Base-by-base conservation (phyloP, 2,329 filamentous ascomycete genomes). In the Fusarium ramigenum region DNA sequence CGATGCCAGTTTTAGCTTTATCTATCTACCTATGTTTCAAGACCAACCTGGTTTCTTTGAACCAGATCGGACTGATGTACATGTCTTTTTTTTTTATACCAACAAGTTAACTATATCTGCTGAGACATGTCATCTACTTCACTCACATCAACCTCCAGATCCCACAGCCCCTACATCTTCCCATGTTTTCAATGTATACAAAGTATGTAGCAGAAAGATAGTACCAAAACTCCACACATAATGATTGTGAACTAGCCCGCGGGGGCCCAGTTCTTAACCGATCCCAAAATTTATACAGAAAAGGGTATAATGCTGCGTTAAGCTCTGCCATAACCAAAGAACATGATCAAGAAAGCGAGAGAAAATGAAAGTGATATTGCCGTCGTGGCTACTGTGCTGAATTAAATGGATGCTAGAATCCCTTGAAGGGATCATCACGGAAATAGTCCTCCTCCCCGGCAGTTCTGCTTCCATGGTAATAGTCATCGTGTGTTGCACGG, bases 361-460 rank as follows among this genome's bases (percentile, higher is more conserved):
- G 60, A 63, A 56, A 76, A 77, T 65, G 39, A 46, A 57, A 63
- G 36, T 59, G 14, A 60, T 47, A 25, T 34, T 43, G 59, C 69
- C 61, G 58, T 71, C 15, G 54, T 63, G 60, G 64, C 54, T 47
- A 49, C 36, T 52, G 44, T 72, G 28, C 25, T 52, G 30, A 47
- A 42, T 39, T 15, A n/a, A 47, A 37, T 46, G 43, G n/a, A 50
- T 50, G 40, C 81, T 78, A 92, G 74, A 92, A 92, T 7, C 89
- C 89, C 73, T 84, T 86, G 74, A 92, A 92, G 3, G 90, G 90
- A 70, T 92, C 89, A 30, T 91, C 87, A 42, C 86, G 83, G 78
- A 86, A 85, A 75, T 85, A 89, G 63, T 91, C 88, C 64, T 91
- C 89, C 68, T 90, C 87, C 21, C 83, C 82, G 15, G 83, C 80